Evolutionary conservation across 1,139 yeast genomes (phyloP).

Genomic region (Hansenula lynferdii): DNA sequence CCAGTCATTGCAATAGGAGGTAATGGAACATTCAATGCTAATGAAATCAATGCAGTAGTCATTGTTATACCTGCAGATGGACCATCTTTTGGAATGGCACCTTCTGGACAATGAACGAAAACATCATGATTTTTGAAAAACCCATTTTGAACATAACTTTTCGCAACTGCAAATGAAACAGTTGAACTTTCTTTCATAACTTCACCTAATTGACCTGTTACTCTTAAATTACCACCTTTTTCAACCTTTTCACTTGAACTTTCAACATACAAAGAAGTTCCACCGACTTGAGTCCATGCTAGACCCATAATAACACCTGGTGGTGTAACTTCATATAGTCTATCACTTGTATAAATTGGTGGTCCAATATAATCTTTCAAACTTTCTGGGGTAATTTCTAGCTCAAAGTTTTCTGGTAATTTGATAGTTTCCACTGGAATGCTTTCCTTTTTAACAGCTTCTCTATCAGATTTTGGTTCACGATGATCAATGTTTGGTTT

Average conservation of each 20-base stretch:
- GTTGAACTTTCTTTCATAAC: constrained; percentile 96
- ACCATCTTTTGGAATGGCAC: constrained; percentile 96
- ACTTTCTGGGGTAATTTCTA: constrained; percentile 59
- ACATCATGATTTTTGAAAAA: constrained; percentile 91
- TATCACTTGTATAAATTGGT: constrained; percentile 78
- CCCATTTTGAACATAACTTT: constrained; percentile 73
- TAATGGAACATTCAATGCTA: constrained; percentile 69
- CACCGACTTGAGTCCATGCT: constrained; percentile 91
- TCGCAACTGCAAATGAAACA: constrained; percentile 87
- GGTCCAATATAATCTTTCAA: constrained; percentile 90
- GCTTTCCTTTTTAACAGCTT: constrained; percentile 23
- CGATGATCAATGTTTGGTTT: constrained; percentile 16
- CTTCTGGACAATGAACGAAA: constrained; percentile 97
- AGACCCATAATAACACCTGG: constrained; percentile 98
- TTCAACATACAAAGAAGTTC: constrained; percentile 90
- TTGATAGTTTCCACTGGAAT: constrained; percentile 34
- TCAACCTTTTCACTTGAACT: constrained; percentile 85
- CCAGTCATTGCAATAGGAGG: constrained; percentile 96
- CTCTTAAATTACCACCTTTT: constrained; percentile 52
- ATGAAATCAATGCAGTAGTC: constrained; percentile 81
- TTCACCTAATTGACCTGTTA: constrained; percentile 95
- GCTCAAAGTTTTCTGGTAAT: constrained; percentile 62
- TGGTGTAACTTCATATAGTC: constrained; percentile 78
- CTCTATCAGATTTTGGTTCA: constrained; percentile 7
- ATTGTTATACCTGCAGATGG: constrained; percentile 98